phyloP scores from a whole-genome alignment of 257 asterid genomes.

The Knoxia roxburghii region DNA sequence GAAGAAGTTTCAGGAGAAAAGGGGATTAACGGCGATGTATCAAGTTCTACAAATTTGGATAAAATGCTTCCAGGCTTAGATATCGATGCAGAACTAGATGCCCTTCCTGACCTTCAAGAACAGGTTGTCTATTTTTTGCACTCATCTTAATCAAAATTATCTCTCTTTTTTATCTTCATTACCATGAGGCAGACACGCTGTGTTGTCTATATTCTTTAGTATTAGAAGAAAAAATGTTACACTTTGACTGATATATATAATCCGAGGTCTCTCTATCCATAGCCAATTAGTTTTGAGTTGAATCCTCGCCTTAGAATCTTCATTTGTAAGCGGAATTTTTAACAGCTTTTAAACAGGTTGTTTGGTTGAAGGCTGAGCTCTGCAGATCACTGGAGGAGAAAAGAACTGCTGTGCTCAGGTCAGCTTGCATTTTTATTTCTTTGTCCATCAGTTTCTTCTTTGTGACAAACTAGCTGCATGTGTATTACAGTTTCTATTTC shows the following conservation, averaged over 20 bases:
- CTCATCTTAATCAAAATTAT: background rate
- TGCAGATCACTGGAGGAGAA: constrained; percentile 79
- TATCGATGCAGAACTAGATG: constrained; percentile 56
- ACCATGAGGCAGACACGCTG: background rate
- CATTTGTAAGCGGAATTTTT: constrained; percentile 20
- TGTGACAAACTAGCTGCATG: background rate
- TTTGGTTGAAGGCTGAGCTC: constrained; percentile 83
- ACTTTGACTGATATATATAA: too few relatives aligned
- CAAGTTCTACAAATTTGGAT: constrained; percentile 35
- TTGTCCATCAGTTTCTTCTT: background rate
- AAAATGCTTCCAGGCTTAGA: constrained; percentile 44
- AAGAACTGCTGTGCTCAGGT: constrained; percentile 80
- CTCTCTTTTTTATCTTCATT: background rate
- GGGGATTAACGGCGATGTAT: constrained; percentile 19
- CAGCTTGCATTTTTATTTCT: constrained; percentile 13
- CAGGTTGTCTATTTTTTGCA: constrained; percentile 44
- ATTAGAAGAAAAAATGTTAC: too few relatives aligned
- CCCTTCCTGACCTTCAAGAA: constrained; percentile 77
- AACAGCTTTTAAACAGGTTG: constrained; percentile 54
- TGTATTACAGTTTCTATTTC: background rate
- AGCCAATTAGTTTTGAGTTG: constrained; percentile 8
- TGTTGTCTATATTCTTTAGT: too few relatives aligned
- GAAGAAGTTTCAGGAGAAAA: constrained; percentile 39
- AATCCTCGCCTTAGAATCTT: constrained; percentile 1
- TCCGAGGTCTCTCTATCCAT: too few relatives aligned